Evolutionary conservation across 768 basidiomycete species (phyloP), one percentile per base, ranked within the genome.

Genomic region (Candolleomyces eurysporus): DNA sequence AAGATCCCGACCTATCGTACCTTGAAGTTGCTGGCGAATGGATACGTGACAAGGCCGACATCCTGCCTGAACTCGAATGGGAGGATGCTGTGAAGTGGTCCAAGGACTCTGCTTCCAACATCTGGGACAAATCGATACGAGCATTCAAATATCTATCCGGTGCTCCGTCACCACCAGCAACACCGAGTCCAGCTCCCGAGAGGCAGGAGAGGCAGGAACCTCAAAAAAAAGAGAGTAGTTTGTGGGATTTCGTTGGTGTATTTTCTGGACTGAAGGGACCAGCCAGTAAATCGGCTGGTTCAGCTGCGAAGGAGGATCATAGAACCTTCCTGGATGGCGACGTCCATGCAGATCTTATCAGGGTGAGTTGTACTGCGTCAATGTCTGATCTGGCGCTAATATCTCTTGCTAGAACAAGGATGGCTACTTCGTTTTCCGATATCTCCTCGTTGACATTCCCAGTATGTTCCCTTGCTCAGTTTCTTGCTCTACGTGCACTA

Each of bases 71-170:
- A 21, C 66, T 89, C 63, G 83, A 85, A 1, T 72, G 82, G 46
- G 84, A 89, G 48, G 87, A 89, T 57, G 68, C 80, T 6, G 71
- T 81, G 32, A 72, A 70, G 30, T 82, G 78, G 77, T 72, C 79
- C 10, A 79, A 81, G 67, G 79, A 78, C 16, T 77, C 71, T 26
- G 70, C 76, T 13, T 68, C 71, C 10, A 68, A 71, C 6, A 58
- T 81, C 1, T 75, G 79, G 75, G 82, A 85, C n/a, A 78, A 78
- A 48, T 78, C 82, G 22, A 84, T 82, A 66, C 75, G 76, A 43
- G 76, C 85, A 30, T 90, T 93, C 75, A 84, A 81, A 67, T 94
- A 90, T 71, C 74, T 94, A 53, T 88, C 84, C 59, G 92, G 92
- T 5, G 79, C 87, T 48, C 78, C 81, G 19, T 64, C 82, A 31